Conservation (phyloP, 164 flowering plant species). For the Nymphaea thermarum region DNA sequence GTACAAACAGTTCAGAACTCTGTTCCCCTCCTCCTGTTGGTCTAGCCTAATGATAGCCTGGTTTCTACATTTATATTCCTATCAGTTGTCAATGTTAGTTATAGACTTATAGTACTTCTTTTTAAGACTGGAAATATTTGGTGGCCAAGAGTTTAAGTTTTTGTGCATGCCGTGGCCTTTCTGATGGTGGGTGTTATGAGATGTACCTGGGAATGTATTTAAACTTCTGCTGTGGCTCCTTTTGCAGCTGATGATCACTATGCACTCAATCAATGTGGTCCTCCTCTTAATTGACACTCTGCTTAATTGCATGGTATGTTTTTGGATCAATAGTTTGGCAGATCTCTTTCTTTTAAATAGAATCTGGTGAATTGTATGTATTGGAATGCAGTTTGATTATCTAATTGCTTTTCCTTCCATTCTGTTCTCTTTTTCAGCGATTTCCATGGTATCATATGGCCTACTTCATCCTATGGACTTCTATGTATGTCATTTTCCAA, state of each 20-base stretch:
- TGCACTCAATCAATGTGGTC: slow-evolving; percentile 80
- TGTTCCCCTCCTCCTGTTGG: too few species aligned
- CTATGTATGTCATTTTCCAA: slow-evolving; percentile 54
- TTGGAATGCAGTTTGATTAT: background rate
- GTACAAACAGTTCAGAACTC: too few species aligned
- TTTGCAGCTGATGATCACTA: slow-evolving; percentile 44
- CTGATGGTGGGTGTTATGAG: too few species aligned
- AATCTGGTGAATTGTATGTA: background rate
- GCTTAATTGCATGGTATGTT: slow-evolving; percentile 68
- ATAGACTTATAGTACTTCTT: too few species aligned
- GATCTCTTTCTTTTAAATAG: background rate
- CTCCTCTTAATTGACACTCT: slow-evolving; percentile 74
- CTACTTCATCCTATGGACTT: slow-evolving; percentile 78
- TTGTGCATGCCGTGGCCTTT: too few species aligned
- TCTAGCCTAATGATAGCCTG: too few species aligned
- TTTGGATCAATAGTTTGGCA: background rate
- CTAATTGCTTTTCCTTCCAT: background rate
- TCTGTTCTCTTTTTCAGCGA: slow-evolving; percentile 26
- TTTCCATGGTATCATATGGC: slow-evolving; percentile 84
- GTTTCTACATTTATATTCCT: too few species aligned
- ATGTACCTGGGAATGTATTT: too few species aligned
- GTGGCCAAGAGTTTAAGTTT: too few species aligned
- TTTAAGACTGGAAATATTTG: too few species aligned
- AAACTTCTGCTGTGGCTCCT: background rate
- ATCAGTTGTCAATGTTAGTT: too few species aligned